Percentiles rank a stretch among this genome's conserved stretches.
Evolutionary conservation across 2,329 filamentous ascomycete genomes (phyloP).

Genomic region (Botrytis sinoallii): DNA sequence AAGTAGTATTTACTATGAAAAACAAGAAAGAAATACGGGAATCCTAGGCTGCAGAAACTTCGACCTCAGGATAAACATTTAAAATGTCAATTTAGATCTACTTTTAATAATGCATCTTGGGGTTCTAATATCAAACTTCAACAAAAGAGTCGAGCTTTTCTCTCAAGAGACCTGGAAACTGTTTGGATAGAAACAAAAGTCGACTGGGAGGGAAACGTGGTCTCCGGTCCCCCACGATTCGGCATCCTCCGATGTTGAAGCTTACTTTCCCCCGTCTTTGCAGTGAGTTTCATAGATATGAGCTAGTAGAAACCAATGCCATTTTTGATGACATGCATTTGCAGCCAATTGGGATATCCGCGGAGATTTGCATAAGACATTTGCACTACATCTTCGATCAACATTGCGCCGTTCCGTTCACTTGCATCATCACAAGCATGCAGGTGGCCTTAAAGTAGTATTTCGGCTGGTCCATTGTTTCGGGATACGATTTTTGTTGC

Average conservation of each 20-base stretch:
- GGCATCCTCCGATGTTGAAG: background rate
- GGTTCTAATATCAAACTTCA: background rate
- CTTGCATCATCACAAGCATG: conserved; percentile 3
- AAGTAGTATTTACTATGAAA: background rate
- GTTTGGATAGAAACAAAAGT: background rate
- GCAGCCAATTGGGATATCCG: background rate
- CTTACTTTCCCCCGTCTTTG: background rate
- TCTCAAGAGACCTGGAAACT: background rate
- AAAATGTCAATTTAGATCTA: background rate
- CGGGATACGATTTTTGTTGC: background rate
- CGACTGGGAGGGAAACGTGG: background rate
- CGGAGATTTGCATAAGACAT: background rate
- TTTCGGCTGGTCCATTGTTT: conserved; percentile 3
- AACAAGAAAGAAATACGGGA: background rate
- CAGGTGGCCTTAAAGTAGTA: background rate
- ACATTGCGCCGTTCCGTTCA: background rate
- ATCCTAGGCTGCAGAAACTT: background rate
- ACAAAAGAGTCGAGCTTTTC: background rate
- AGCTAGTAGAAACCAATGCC: background rate
- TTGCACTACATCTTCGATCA: background rate
- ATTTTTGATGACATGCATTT: background rate
- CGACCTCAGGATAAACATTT: no score
- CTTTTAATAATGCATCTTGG: background rate
- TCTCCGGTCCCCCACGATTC: background rate
- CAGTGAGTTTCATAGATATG: background rate